Percentiles rank a stretch among this genome's conserved stretches.
Evolutionary conservation across 306 rosid genomes (phyloP).

Genomic region (Cucurbita maxima): DNA sequence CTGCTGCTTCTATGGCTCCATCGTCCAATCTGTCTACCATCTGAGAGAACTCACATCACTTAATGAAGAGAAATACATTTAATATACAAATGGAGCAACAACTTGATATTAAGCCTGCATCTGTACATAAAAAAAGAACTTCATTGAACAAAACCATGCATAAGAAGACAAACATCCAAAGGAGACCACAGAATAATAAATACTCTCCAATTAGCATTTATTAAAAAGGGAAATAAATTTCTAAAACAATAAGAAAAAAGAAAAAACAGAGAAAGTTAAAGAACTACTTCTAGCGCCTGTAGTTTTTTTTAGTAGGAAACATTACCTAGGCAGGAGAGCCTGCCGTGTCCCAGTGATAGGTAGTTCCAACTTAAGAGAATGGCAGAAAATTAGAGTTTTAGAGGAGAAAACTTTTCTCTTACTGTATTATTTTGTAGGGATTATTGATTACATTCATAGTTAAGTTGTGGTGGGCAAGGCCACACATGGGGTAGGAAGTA

Average conservation of each 20-base stretch:
- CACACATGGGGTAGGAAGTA: too few species aligned
- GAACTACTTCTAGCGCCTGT: neutral
- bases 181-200: neutral
- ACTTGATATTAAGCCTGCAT: neutral
- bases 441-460: neutral
- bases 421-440: neutral
- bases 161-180: neutral
- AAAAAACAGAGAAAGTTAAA: neutral
- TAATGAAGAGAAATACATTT: neutral
- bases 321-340: neutral
- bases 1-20: slow-evolving; percentile 51
- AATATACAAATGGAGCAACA: neutral
- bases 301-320: neutral
- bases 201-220: neutral
- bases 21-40: slow-evolving; percentile 95
- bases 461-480: neutral
- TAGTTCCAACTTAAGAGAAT: neutral
- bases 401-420: neutral
- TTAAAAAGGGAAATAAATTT: neutral
- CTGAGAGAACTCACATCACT: slow-evolving; percentile 34
- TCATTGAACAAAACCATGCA: neutral
- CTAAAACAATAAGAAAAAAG: neutral
- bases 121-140: neutral
- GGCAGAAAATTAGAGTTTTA: neutral
- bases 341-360: neutral